phyloP scores from a whole-genome alignment of 192 early-diverging fungal species.

The Umbelopsis sp. region DNA sequence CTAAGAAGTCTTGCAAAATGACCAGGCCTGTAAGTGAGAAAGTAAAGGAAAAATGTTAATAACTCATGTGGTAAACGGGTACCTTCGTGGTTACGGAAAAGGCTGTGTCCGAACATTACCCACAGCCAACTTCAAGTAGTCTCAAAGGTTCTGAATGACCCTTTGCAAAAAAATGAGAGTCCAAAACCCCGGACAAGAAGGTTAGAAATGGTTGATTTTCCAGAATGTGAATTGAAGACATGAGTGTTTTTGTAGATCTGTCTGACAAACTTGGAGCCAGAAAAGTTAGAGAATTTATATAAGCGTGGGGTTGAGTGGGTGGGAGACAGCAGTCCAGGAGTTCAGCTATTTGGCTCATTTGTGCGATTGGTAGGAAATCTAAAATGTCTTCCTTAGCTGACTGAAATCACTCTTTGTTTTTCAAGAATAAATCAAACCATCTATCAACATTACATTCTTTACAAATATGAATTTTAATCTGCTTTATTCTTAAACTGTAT shows the following conservation, averaged over 20 bases:
- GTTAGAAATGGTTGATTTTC: neutral
- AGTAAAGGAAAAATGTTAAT: neutral
- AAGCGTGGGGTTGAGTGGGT: too few relatives aligned
- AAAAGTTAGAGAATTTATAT: too few relatives aligned
- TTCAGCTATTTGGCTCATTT: too few relatives aligned
- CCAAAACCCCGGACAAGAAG: neutral
- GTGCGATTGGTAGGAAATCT: too few relatives aligned
- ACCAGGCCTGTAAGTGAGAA: neutral
- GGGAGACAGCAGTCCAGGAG: too few relatives aligned
- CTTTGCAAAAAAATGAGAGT: slow-evolving; percentile 4
- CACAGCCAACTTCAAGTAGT: neutral
- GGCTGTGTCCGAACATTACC: neutral
- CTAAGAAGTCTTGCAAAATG: neutral
- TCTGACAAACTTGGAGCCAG: too few relatives aligned
- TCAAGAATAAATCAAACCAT: too few relatives aligned
- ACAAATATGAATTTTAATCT: too few relatives aligned
- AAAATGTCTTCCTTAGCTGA: too few relatives aligned
- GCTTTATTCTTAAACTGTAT: too few relatives aligned
- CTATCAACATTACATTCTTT: too few relatives aligned
- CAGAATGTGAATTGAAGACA: neutral
- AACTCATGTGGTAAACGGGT: neutral
- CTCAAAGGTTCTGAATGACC: slow-evolving; percentile 7
- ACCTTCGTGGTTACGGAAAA: neutral
- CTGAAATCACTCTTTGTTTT: too few relatives aligned
- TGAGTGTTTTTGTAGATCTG: neutral